Conservation (phyloP, 2,329 filamentous ascomycete species). For the Colletotrichum navitas region DNA sequence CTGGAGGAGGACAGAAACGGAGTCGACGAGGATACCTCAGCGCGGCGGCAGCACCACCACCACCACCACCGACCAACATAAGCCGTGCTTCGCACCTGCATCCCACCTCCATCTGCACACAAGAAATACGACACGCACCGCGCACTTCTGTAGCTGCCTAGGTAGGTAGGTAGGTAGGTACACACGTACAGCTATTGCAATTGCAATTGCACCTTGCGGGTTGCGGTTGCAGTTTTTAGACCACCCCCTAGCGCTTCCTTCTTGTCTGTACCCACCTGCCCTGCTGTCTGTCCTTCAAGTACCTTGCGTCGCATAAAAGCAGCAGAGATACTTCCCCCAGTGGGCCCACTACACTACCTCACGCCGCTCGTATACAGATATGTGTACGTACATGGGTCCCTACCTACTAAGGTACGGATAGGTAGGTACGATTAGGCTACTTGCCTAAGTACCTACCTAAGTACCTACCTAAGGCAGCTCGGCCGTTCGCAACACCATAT, state of each 20-base stretch:
- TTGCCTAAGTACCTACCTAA: no score
- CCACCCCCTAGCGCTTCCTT: background rate
- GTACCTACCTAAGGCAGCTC: background rate
- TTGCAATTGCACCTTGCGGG: background rate
- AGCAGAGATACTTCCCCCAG: background rate
- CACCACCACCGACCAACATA: background rate
- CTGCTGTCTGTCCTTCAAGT: background rate
- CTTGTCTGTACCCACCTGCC: background rate
- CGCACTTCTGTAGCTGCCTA: no score
- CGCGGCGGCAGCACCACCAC: background rate
- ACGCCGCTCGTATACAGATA: conserved; percentile 29
- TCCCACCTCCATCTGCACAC: background rate
- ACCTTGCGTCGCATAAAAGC: background rate
- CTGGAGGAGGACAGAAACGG: background rate
- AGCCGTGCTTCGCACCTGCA: conserved; percentile 1
- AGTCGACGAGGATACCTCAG: conserved; percentile 8
- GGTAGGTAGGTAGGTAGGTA: no score
- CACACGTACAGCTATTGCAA: background rate
- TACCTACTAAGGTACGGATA: no score
- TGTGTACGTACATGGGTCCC: no score
- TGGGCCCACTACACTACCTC: background rate
- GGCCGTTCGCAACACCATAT: no score
- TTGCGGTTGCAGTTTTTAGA: conserved; percentile 2
- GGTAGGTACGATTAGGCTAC: background rate
- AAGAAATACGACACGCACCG: no score